Conservation (phyloP, 2,329 filamentous ascomycete species). For the Fusarium pseudoanthophilum region DNA sequence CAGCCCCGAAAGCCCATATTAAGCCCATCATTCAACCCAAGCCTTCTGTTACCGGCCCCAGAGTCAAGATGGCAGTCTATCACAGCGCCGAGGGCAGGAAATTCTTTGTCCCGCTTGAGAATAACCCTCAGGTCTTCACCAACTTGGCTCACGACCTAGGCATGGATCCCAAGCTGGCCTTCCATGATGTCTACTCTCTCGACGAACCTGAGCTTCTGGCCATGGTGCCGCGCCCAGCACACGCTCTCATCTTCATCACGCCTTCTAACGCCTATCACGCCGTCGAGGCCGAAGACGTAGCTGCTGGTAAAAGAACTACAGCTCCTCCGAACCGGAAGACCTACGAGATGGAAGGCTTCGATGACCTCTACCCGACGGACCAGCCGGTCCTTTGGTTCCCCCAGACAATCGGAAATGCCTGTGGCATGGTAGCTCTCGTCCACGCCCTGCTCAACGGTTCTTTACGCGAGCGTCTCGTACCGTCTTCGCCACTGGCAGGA, state of each 20-base stretch:
- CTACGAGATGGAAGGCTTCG: not conserved
- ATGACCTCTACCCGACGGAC: not conserved
- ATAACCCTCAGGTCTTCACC: not conserved
- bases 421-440: not conserved
- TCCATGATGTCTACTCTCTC: not conserved
- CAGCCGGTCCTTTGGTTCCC: not conserved
- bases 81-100: not conserved
- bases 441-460: not conserved
- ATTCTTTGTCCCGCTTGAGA: not conserved
- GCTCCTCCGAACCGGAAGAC: not conserved
- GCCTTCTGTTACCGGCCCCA: no score
- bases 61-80: not conserved
- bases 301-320: not conserved
- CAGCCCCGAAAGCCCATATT: no score
- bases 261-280: not conserved
- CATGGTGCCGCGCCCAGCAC: not conserved
- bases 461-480: rapidly evolving
- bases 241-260: not conserved
- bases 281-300: not conserved
- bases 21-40: no score
- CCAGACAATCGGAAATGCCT: not conserved
- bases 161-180: rapidly evolving
- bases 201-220: not conserved
- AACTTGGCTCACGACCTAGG: not conserved
- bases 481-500: not conserved